Evolutionary conservation across 176 grass and related monocot species (phyloP).

Genomic region (Carex myosuroides): DNA sequence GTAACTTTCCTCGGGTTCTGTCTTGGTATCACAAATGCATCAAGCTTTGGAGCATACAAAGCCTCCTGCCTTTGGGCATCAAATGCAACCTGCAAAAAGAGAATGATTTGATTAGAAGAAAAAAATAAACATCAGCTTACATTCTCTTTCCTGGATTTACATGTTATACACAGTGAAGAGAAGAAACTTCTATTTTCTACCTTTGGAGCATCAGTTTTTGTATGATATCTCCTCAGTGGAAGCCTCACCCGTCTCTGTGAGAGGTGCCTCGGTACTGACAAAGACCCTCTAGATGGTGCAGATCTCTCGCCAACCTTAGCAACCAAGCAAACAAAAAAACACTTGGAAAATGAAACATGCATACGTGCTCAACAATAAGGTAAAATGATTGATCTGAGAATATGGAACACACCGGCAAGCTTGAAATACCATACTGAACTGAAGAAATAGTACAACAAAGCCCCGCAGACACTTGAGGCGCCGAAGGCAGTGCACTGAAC

Average conservation of each 20-base stretch:
- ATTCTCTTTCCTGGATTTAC: not conserved
- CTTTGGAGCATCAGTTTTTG: slow-evolving; percentile 23
- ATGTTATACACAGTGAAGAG: not conserved
- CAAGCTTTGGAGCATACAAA: slow-evolving; percentile 14
- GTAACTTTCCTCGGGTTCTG: not conserved
- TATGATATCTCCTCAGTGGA: slow-evolving; percentile 17
- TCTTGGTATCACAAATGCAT: slow-evolving; percentile 23
- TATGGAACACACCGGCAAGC: slow-evolving; percentile 6
- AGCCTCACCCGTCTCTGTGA: slow-evolving; percentile 24
- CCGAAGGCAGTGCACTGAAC: slow-evolving; percentile 1
- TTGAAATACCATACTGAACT: slow-evolving; percentile 17
- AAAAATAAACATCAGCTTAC: not conserved
- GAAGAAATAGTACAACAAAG: slow-evolving; percentile 5
- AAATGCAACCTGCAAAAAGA: slow-evolving; percentile 16
- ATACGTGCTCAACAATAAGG: not conserved
- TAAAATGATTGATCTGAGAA: not conserved
- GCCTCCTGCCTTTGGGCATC: slow-evolving; percentile 3
- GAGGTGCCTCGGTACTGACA: slow-evolving; percentile 17
- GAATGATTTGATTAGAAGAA: not conserved
- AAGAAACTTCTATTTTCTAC: not conserved
- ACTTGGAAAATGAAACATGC: not conserved
- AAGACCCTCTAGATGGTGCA: not conserved
- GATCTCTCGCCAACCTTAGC: slow-evolving; percentile 4
- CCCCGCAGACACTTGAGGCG: not conserved
- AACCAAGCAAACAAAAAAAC: not conserved